These are phyloP conservation scores for Bacterosira constricta DNA, from an alignment of 108 stramenopile species.

Conservation along the genomic window DNA sequence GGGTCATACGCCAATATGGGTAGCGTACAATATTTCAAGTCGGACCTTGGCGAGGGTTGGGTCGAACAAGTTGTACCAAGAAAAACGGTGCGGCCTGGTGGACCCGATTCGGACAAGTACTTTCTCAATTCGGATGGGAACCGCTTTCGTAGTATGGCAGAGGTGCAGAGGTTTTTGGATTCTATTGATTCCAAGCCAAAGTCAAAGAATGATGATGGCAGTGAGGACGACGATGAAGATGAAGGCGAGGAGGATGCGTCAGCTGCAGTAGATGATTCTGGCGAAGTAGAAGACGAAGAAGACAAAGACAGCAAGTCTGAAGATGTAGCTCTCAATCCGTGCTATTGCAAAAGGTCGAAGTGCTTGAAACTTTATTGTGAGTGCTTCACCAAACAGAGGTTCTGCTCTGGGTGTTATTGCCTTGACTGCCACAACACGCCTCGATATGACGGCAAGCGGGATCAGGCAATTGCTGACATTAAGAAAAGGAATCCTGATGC, in stretches of 20 bases:
- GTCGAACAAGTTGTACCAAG: slow-evolving; percentile 1
- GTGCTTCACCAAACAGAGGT: slow-evolving; percentile 6
- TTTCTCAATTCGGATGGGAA: background rate
- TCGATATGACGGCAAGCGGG: background rate
- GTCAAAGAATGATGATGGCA: background rate
- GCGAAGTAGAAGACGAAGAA: slow-evolving; percentile 52
- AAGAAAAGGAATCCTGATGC: slow-evolving; percentile 2
- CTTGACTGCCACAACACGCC: slow-evolving; percentile 1
- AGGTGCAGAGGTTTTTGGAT: slow-evolving; percentile 3
- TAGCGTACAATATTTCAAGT: slow-evolving; percentile 1
- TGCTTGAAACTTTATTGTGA: background rate
- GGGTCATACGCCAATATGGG: background rate
- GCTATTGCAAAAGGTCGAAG: slow-evolving; percentile 2
- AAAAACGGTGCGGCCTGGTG: background rate
- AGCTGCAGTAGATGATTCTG: slow-evolving; percentile 60
- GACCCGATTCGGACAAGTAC: slow-evolving; percentile 3
- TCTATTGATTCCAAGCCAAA: slow-evolving; percentile 36
- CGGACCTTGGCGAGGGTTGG: background rate
- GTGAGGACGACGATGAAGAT: background rate
- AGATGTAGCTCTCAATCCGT: background rate
- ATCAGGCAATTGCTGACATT: background rate
- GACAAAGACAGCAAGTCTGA: background rate
- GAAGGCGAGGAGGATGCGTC: background rate
- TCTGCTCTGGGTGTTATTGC: slow-evolving; percentile 2
- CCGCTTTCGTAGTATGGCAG: slow-evolving; percentile 6